Conservation (phyloP, 352 stramenopile genomes). For the Phytophthora macrochlamydospora region DNA sequence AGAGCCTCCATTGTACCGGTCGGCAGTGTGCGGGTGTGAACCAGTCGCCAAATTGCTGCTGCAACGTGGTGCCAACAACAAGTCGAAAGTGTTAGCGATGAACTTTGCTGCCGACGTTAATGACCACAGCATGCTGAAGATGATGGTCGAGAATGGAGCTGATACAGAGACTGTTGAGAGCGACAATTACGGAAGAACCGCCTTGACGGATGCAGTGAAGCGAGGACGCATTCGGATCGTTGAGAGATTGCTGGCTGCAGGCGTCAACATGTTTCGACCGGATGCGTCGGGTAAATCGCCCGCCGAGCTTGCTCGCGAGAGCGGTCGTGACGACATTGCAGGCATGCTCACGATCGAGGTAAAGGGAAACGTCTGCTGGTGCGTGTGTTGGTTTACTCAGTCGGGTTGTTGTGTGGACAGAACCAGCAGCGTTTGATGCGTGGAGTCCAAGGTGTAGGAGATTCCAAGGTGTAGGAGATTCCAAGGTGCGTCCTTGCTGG, state of each 20-base stretch:
- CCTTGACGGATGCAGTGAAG: not conserved
- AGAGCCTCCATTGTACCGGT: not conserved
- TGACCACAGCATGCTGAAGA: not conserved
- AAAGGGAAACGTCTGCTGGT: not conserved
- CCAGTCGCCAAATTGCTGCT: not conserved
- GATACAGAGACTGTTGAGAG: not conserved
- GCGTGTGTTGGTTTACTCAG: not conserved
- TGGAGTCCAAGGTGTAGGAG: not conserved
- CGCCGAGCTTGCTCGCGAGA: not conserved
- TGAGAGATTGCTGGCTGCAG: not conserved
- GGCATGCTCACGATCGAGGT: not conserved
- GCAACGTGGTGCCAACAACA: slow-evolving; percentile 2
- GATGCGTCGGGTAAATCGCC: slow-evolving; percentile 1
- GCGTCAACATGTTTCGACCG: not conserved
- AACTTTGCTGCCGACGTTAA: not conserved
- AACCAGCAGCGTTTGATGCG: not conserved
- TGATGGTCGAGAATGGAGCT: slow-evolving; percentile 1
- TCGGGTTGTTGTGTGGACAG: not conserved
- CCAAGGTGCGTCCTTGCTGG: no score
- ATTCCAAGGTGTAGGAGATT: not conserved
- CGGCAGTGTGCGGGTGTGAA: not conserved
- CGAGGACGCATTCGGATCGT: not conserved
- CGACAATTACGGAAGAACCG: not conserved
- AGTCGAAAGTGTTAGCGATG: slow-evolving; percentile 1
- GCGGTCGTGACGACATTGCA: not conserved